phyloP scores from a whole-genome alignment of 2,329 filamentous ascomycete genomes.

The Ophiocordyceps australis region DNA sequence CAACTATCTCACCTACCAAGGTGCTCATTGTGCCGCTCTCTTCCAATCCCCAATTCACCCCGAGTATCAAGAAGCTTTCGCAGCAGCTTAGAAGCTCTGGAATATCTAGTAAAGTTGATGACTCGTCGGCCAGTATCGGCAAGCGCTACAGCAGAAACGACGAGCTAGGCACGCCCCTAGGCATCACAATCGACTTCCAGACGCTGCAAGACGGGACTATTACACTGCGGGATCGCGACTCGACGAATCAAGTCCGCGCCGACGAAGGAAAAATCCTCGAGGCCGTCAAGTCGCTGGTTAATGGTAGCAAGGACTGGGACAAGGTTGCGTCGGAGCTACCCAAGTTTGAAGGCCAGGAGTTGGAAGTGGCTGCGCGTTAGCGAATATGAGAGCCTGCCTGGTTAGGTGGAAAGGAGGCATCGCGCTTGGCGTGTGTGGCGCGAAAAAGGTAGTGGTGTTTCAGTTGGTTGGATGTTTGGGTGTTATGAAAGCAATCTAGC shows the following conservation, averaged over 20 bases:
- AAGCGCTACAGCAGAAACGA: conserved; percentile 92
- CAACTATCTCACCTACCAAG: conserved; percentile 77
- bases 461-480: too few species aligned
- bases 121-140: conserved; percentile 80
- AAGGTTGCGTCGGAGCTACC: conserved; percentile 66
- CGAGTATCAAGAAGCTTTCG: conserved; percentile 56
- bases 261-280: conserved; percentile 62
- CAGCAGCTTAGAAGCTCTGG: conserved; percentile 58
- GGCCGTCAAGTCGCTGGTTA: conserved; percentile 42
- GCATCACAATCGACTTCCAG: conserved; percentile 92
- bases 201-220: conserved; percentile 73
- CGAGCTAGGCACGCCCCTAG: conserved; percentile 85
- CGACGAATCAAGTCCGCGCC: conserved; percentile 76
- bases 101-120: conserved; percentile 73
- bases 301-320: conserved; percentile 35
- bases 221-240: conserved; percentile 80
- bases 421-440: too few species aligned
- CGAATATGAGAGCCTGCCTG: too few species aligned
- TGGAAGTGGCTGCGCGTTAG: conserved; percentile 22
- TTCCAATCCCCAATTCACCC: conserved; percentile 60
- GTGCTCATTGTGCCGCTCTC: conserved; percentile 84
- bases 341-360: conserved; percentile 64
- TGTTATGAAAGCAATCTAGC: too few species aligned
- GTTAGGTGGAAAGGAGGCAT: too few species aligned
- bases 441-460: too few species aligned